Conservation (phyloP, 2,329 filamentous ascomycete species). For the Penicillium psychrosexuale region DNA sequence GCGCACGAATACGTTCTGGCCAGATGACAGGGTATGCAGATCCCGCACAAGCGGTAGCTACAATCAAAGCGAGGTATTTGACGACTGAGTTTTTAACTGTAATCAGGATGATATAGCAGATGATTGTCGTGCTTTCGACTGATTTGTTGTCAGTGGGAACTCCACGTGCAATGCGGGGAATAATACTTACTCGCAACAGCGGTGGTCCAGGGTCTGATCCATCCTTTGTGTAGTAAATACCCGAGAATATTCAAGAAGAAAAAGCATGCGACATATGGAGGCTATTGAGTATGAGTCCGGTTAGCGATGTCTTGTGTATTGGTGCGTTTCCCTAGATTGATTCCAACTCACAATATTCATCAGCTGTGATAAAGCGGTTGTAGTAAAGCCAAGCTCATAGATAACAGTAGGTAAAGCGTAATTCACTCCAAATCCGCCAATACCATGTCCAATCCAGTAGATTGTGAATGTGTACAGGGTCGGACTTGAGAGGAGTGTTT, state of each 20-base stretch:
- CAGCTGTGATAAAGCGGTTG: constrained; percentile 42
- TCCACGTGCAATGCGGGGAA: too few relatives aligned
- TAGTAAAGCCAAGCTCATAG: constrained; percentile 44
- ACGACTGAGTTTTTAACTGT: constrained; percentile 35
- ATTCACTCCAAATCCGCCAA: constrained; percentile 43
- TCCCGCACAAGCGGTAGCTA: constrained; percentile 37
- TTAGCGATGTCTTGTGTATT: neutral
- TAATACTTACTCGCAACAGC: constrained; percentile 37
- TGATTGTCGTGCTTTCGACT: constrained; percentile 38
- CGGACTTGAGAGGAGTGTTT: constrained; percentile 32
- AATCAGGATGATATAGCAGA: constrained; percentile 43
- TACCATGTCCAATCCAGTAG: constrained; percentile 45
- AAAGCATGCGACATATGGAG: constrained; percentile 40
- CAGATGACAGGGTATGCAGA: constrained; percentile 47
- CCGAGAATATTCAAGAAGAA: constrained; percentile 39
- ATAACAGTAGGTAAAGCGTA: constrained; percentile 46
- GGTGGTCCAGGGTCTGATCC: constrained; percentile 40
- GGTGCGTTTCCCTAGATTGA: neutral
- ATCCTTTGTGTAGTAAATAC: constrained; percentile 35
- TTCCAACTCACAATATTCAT: constrained; percentile 40
- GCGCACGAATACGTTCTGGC: constrained; percentile 44
- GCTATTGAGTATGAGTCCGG: constrained; percentile 19
- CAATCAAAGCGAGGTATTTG: constrained; percentile 38
- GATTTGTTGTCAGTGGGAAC: constrained; percentile 10
- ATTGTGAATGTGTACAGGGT: constrained; percentile 40